Evolutionary conservation across 352 stramenopile species (phyloP).

Genomic region (Pythium scleroteichum): DNA sequence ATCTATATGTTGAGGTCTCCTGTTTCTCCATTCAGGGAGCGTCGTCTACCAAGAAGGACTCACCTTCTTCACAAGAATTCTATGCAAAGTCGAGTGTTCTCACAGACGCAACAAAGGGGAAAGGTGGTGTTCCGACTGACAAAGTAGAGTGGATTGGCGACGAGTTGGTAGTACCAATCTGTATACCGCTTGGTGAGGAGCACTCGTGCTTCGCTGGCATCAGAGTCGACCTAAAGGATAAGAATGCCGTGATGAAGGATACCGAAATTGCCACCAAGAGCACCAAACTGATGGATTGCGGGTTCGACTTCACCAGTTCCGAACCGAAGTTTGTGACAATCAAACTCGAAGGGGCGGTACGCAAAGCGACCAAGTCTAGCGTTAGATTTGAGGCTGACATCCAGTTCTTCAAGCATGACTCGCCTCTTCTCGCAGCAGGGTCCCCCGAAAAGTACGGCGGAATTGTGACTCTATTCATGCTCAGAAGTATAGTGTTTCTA

Average conservation of each 20-base stretch:
- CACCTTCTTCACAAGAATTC: background rate
- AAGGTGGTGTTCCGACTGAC: background rate
- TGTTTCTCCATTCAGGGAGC: slow-evolving; percentile 10
- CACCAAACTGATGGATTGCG: slow-evolving; percentile 14
- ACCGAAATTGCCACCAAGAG: slow-evolving; percentile 28
- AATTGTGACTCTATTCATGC: slow-evolving; percentile 32
- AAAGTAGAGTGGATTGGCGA: slow-evolving; percentile 34
- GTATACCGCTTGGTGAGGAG: slow-evolving; percentile 7
- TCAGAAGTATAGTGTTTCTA: slow-evolving; percentile 19
- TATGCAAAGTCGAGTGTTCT: slow-evolving; percentile 25
- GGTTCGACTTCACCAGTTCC: slow-evolving; percentile 2
- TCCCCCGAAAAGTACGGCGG: slow-evolving; percentile 23
- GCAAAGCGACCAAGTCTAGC: slow-evolving; percentile 9
- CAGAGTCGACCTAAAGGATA: slow-evolving; percentile 41
- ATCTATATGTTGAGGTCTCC: slow-evolving; percentile 38
- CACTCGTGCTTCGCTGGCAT: slow-evolving; percentile 9
- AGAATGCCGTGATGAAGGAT: slow-evolving; percentile 48
- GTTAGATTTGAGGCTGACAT: slow-evolving; percentile 23
- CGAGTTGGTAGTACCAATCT: slow-evolving; percentile 32
- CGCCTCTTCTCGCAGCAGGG: slow-evolving; percentile 10
- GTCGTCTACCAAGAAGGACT: background rate
- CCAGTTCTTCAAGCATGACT: slow-evolving; percentile 29
- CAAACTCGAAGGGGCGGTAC: slow-evolving; percentile 5
- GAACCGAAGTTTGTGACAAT: slow-evolving; percentile 1
- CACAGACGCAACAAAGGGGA: slow-evolving; percentile 34